Percentiles rank a stretch among this genome's conserved stretches.
Evolutionary conservation across 805 yeast species (phyloP).

Genomic region (Isabelozyma pseudorhagii): DNA sequence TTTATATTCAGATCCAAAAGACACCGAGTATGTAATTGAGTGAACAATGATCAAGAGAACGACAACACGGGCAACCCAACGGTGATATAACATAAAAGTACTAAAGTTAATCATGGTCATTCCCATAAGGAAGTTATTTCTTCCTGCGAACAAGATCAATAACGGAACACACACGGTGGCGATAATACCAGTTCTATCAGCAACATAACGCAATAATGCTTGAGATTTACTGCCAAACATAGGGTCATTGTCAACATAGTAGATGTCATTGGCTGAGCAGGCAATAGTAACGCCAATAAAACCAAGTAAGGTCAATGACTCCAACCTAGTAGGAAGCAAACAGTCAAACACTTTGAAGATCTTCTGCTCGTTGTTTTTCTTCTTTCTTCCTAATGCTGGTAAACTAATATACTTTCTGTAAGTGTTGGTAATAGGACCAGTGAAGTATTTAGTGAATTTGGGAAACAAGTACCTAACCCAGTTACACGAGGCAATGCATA

Average conservation of each 20-base stretch:
- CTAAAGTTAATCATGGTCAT: slow-evolving; percentile 54
- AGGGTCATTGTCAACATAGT: slow-evolving; percentile 21
- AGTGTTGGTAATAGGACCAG: slow-evolving; percentile 6
- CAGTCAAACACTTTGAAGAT: slow-evolving; percentile 14
- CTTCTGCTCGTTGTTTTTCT: slow-evolving; percentile 17
- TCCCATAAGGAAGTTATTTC: slow-evolving; percentile 61
- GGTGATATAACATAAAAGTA: slow-evolving; percentile 41
- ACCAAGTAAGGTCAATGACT: slow-evolving; percentile 23
- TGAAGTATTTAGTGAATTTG: slow-evolving; percentile 2
- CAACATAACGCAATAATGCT: slow-evolving; percentile 31
- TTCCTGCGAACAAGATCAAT: slow-evolving; percentile 54
- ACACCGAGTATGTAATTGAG: slow-evolving; percentile 24
- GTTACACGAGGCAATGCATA: slow-evolving; percentile 6
- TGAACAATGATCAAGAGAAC: slow-evolving; percentile 29
- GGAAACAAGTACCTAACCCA: slow-evolving; percentile 13
- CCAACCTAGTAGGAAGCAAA: slow-evolving; percentile 35
- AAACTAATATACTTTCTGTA: slow-evolving; percentile 14
- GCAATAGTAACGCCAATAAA: slow-evolving; percentile 17
- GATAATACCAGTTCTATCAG: slow-evolving; percentile 54
- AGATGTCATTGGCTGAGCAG: slow-evolving; percentile 13
- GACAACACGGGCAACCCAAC: slow-evolving; percentile 40
- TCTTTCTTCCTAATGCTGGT: slow-evolving; percentile 18
- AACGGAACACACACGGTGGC: slow-evolving; percentile 47
- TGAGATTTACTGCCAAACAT: slow-evolving; percentile 11
- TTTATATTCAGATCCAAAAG: slow-evolving; percentile 6